These are phyloP conservation scores for Zymoseptoria pseudotritici DNA, from an alignment of 2,329 filamentous ascomycete species.

Conservation along the genomic window DNA sequence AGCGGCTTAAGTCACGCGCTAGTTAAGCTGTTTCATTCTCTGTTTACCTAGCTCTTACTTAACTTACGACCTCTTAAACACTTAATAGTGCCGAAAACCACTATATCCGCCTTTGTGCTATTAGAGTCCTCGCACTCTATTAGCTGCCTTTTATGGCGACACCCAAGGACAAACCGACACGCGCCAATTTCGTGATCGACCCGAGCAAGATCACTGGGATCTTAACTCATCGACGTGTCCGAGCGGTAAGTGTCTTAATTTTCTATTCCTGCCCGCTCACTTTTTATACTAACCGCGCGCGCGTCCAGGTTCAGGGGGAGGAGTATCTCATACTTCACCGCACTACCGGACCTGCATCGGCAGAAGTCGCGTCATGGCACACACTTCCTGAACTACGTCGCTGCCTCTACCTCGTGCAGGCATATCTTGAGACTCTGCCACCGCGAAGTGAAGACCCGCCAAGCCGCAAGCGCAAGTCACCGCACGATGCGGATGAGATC, in stretches of 20 bases:
- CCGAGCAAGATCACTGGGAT: constrained; percentile 20
- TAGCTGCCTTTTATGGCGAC: not conserved
- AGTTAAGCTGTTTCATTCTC: not conserved
- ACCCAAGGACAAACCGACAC: not conserved
- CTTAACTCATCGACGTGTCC: constrained; percentile 20
- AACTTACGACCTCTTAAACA: not conserved
- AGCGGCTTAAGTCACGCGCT: not conserved
- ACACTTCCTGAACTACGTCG: constrained; percentile 31
- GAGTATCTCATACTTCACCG: constrained; percentile 39
- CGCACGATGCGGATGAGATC: too few relatives aligned
- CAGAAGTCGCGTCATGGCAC: constrained; percentile 36
- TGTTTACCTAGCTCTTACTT: constrained; percentile 1
- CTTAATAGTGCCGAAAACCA: not conserved
- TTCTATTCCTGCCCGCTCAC: not conserved
- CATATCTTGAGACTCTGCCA: constrained; percentile 31
- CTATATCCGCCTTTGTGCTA: not conserved
- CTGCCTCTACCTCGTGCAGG: constrained; percentile 36
- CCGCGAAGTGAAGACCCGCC: not conserved
- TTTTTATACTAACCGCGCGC: constrained; percentile 2
- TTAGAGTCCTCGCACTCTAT: not conserved
- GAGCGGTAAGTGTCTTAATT: constrained; percentile 18
- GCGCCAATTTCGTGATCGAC: constrained; percentile 16
- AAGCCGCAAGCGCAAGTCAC: constrained; percentile 23
- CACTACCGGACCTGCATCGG: constrained; percentile 5
- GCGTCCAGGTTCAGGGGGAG: constrained; percentile 27